Conservation (phyloP, 208 protist genomes). For the Trichomonas vaginalis region DNA sequence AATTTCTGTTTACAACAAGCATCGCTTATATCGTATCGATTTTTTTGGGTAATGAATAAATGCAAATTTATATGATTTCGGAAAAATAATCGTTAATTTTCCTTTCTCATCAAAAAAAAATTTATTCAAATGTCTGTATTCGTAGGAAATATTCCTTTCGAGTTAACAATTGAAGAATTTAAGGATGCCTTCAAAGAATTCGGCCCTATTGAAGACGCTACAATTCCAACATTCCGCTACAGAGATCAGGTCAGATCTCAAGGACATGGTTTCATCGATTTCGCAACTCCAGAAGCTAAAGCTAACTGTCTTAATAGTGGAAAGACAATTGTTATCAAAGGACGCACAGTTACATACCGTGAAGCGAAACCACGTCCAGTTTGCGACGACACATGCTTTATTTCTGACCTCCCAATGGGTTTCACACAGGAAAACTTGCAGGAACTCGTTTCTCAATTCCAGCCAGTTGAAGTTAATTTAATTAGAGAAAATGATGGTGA, state of each 20-base stretch:
- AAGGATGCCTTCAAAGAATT: neutral
- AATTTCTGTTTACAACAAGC: no score
- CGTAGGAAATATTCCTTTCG: neutral
- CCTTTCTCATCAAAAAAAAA: no score
- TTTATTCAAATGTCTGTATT: neutral
- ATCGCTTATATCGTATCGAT: no score
- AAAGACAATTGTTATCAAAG: neutral
- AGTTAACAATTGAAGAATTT: neutral
- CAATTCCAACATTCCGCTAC: neutral
- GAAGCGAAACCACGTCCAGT: neutral
- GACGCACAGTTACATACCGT: neutral
- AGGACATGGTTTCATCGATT: neutral
- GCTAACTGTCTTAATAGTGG: neutral
- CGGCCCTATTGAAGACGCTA: neutral
- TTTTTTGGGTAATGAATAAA: no score
- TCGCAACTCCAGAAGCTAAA: neutral
- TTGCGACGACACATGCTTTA: neutral
- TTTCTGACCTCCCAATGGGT: neutral
- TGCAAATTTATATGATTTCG: no score
- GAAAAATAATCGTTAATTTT: neutral
- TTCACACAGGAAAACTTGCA: neutral
- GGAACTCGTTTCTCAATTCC: neutral
- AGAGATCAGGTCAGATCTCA: neutral
- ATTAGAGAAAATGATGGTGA: neutral
- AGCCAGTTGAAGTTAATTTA: neutral